phyloP scores from a whole-genome alignment of 108 stramenopile species.

The Mediolabrus comicus region DNA sequence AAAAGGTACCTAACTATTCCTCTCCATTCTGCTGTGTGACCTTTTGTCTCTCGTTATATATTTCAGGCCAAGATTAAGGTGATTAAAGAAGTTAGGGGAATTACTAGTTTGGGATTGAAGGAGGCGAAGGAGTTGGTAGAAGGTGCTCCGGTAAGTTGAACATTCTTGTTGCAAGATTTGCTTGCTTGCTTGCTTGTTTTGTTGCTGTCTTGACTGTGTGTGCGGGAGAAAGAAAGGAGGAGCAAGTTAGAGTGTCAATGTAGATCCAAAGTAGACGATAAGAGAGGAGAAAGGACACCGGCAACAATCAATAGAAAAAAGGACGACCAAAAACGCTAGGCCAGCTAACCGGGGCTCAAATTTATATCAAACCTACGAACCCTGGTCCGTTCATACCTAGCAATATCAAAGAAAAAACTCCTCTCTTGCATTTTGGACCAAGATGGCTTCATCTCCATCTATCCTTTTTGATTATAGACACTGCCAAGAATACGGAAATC shows the following conservation, averaged over 20 bases:
- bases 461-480: conserved; percentile 4
- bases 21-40: no score
- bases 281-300: no score
- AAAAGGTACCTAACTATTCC: no score
- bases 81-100: conserved; percentile 86
- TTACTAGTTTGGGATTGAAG: conserved; percentile 86
- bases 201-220: background rate
- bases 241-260: no score
- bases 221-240: no score
- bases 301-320: background rate
- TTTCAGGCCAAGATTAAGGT: conserved; percentile 91
- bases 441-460: conserved; percentile 45
- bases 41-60: no score
- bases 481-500: background rate
- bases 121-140: conserved; percentile 94
- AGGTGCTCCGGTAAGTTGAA: conserved; percentile 64
- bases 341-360: conserved; percentile 46
- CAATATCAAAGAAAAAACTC: conserved; percentile 20
- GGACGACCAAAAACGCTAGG: conserved; percentile 18
- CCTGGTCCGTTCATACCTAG: conserved; percentile 52
- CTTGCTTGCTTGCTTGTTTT: background rate
- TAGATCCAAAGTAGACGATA: no score
- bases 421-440: conserved; percentile 11
- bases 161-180: background rate
- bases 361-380: conserved; percentile 22